Percentiles rank a stretch among this genome's conserved stretches.
phyloP scores from a whole-genome alignment of 1,284 basidiomycete species.

The Earliella scabrosa region DNA sequence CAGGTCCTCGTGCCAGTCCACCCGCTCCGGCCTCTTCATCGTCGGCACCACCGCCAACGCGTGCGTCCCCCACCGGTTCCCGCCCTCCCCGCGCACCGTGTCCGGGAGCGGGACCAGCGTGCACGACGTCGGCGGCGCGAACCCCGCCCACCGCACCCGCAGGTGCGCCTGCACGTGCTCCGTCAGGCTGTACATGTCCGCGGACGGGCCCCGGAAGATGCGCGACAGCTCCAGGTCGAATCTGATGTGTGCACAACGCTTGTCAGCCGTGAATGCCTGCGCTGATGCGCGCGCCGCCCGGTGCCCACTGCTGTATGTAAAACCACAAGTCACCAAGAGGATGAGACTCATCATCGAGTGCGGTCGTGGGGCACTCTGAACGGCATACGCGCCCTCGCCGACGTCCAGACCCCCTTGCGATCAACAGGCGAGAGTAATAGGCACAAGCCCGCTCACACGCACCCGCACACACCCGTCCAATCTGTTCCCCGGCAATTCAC shows the following conservation, averaged over 20 bases:
- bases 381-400: no score
- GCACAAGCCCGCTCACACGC: no score
- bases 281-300: no score
- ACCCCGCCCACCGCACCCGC: constrained; percentile 15
- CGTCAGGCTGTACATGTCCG: constrained; percentile 12
- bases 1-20: constrained; percentile 30
- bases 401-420: no score
- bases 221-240: constrained; percentile 25
- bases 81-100: background rate
- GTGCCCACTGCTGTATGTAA: no score
- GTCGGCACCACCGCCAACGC: constrained; percentile 25
- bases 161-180: constrained; percentile 16
- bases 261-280: background rate
- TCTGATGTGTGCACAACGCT: background rate
- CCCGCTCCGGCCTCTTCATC: constrained; percentile 26
- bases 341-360: no score
- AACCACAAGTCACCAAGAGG: no score
- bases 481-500: no score
- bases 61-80: constrained; percentile 15
- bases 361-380: no score
- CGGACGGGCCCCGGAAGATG: constrained; percentile 10
- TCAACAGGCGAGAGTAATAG: no score
- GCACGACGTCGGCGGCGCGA: constrained; percentile 24
- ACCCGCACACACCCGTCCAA: no score
- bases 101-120: constrained; percentile 17